Percentiles rank a stretch among this genome's conserved stretches.
Evolutionary conservation across 352 stramenopile species (phyloP).

Genomic region (Phytophthora pistaciae): DNA sequence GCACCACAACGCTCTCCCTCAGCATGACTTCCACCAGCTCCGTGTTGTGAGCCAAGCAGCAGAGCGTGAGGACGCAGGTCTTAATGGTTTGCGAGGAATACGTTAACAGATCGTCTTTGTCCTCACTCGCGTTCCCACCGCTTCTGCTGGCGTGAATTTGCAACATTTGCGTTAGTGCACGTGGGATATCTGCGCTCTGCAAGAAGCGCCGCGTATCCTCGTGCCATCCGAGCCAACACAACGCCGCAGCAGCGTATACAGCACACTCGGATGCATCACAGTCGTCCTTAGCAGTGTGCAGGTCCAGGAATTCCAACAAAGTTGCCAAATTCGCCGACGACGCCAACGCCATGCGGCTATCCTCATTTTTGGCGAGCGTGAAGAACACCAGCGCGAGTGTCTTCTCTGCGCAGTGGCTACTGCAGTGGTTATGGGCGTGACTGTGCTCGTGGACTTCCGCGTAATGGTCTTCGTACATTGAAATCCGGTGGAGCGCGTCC

Average conservation of each 20-base stretch:
- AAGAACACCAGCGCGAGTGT: slow-evolving; percentile 65
- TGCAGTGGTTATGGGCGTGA: not conserved
- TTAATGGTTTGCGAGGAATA: slow-evolving; percentile 46
- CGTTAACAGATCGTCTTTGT: slow-evolving; percentile 3
- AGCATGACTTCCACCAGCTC: slow-evolving; percentile 65
- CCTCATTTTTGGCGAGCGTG: slow-evolving; percentile 54
- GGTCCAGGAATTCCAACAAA: slow-evolving; percentile 44
- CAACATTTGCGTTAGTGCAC: slow-evolving; percentile 47
- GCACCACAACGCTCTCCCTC: slow-evolving; percentile 42
- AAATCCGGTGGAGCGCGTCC: slow-evolving; percentile 47
- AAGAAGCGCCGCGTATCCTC: slow-evolving; percentile 51
- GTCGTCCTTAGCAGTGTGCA: slow-evolving; percentile 29
- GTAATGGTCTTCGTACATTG: slow-evolving; percentile 23
- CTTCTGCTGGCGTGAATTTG: slow-evolving; percentile 20
- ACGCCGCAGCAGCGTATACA: slow-evolving; percentile 50
- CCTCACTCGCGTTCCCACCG: not conserved
- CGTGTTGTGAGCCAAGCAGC: slow-evolving; percentile 53
- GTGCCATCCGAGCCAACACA: slow-evolving; percentile 74
- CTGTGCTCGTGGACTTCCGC: not conserved
- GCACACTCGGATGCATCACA: slow-evolving; percentile 42
- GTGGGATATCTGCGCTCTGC: slow-evolving; percentile 42
- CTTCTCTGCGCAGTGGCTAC: slow-evolving; percentile 24
- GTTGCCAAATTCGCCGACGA: slow-evolving; percentile 46
- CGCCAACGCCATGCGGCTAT: slow-evolving; percentile 53
- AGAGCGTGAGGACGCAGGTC: slow-evolving; percentile 66